Evolutionary conservation across 768 basidiomycete genomes (phyloP).

Genomic region (Lentinus tigrinus): DNA sequence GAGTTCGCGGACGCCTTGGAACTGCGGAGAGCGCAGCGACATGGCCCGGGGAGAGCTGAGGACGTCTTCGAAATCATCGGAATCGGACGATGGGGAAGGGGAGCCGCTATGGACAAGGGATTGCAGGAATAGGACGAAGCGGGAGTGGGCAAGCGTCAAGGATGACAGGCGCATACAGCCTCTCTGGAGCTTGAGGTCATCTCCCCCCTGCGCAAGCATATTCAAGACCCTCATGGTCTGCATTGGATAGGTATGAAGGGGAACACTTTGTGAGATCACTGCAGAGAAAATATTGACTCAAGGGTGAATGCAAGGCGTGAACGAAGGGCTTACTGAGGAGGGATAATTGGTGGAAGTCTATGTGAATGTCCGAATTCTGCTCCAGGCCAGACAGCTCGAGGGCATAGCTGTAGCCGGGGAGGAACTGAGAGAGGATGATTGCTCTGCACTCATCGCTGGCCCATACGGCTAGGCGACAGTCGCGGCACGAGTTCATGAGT

Average conservation of each 20-base stretch:
- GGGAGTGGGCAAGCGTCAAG: conserved; percentile 64
- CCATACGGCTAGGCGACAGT: conserved; percentile 34
- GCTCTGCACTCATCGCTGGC: conserved; percentile 33
- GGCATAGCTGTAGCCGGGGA: conserved; percentile 55
- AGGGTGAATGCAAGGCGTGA: conserved; percentile 6
- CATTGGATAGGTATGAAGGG: conserved; percentile 70
- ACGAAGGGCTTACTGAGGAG: conserved; percentile 55
- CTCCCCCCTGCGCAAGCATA: conserved; percentile 27
- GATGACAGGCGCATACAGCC: conserved; percentile 42
- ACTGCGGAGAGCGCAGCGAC: conserved; percentile 24
- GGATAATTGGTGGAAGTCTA: conserved; percentile 60
- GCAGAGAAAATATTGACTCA: not conserved
- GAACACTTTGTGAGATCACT: conserved; percentile 67
- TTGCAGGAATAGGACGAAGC: conserved; percentile 73
- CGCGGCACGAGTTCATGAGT: conserved; percentile 35
- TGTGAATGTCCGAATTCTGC: conserved; percentile 44
- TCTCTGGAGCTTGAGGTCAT: conserved; percentile 29
- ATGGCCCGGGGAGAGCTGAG: conserved; percentile 15
- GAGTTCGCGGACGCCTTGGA: conserved; percentile 48
- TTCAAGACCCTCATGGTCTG: conserved; percentile 55
- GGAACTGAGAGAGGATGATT: conserved; percentile 44
- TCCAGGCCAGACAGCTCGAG: conserved; percentile 40
- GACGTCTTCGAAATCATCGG: conserved; percentile 42
- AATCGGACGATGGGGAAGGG: conserved; percentile 38
- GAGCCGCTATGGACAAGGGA: conserved; percentile 65